Evolutionary conservation across 1,284 basidiomycete genomes (phyloP), one percentile per base, ranked within the genome.

Genomic region (Cryptococcus sp.): DNA sequence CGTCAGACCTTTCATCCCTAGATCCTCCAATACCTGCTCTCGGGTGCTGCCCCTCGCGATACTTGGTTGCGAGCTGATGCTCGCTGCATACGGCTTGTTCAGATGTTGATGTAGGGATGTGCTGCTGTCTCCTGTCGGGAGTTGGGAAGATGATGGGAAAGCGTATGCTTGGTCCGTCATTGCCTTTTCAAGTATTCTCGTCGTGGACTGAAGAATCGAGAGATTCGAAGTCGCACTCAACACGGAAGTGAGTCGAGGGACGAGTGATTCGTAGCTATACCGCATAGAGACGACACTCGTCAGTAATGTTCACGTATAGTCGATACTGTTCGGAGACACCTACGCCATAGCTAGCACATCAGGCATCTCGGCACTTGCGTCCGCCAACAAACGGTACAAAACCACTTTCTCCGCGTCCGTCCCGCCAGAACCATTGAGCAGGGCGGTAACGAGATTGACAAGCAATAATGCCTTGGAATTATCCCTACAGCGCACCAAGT

Each of bases 321-420:
- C 8, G 30, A 13, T 35, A 5, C 13, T 8, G 10, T 10, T 2
- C 7, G 30, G 13, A 35, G 10, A 5, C 15, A 84, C 89, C 66
- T 78, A 91, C 89, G 85, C 83, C 74, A 90, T 83, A 3, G 85
- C 81, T n/a, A 91, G 81, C 13, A 86, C 83, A 22, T 92, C 88
- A 0, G 90, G 90, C 77, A 86, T 88, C 22, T 81, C 77, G 13
- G 81, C 77, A 23, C 86, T 85, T n/a, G 91, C 83, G 47, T 91
- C 88, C 25, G 90, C 85, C 35, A 95, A 81, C 39, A 93, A 76
- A 48, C 83, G 83, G 72, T 89, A 93, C 48, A 93, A 75, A 53
- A 93, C 87, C 67, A 91, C 86, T 16, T 87, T 87, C 78, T 95
- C 92, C 1, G 83, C 81, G 68, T 92, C 89, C 4, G 88, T 86